A percentile compares a stretch with the other conserved stretches of the same genome.
Conservation (phyloP, 2,329 filamentous ascomycete genomes). For the Fusarium sororula region DNA sequence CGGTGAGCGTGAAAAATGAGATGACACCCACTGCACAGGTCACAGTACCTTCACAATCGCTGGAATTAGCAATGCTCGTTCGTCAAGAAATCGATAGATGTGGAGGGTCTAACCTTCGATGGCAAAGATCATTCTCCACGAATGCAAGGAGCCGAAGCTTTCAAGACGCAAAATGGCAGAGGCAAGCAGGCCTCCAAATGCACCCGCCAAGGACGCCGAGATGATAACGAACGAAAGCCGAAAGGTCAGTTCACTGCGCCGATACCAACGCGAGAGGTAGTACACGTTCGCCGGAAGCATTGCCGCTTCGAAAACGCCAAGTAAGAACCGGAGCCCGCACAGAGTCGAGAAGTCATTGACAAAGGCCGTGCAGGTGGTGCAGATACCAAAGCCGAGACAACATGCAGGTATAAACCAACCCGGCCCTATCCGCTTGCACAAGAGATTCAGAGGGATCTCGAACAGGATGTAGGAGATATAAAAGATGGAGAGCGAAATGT, state of each 20-base stretch:
- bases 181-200: background rate
- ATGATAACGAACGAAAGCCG: background rate
- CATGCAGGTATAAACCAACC: background rate
- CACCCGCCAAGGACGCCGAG: background rate
- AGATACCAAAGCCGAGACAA: background rate
- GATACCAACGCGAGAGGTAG: background rate
- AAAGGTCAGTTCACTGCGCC: background rate
- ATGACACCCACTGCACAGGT: background rate
- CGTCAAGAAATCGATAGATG: background rate
- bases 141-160: background rate
- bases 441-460: background rate
- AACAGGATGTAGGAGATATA: background rate
- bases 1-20: background rate
- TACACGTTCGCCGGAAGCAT: background rate
- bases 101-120: background rate
- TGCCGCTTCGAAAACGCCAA: background rate
- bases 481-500: background rate
- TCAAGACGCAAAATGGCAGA: background rate
- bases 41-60: background rate
- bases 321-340: background rate
- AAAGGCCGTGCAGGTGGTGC: background rate
- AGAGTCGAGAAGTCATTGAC: background rate
- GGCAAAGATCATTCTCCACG: background rate
- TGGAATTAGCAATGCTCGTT: background rate
- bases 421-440: background rate